Evolutionary conservation across 768 basidiomycete genomes (phyloP).

Genomic region (Tricholoma terreum): DNA sequence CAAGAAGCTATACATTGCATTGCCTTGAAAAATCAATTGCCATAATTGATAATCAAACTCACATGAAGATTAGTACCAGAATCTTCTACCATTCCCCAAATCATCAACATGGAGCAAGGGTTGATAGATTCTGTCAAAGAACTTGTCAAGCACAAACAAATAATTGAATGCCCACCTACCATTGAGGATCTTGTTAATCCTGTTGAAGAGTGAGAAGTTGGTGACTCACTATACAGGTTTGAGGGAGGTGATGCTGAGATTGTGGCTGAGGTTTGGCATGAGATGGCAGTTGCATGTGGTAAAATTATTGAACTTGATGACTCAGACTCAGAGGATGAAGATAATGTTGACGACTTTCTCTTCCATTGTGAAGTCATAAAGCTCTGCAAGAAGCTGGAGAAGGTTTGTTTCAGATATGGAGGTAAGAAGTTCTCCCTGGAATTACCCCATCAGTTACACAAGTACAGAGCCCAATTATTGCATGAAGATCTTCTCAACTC

Average conservation of each 20-base stretch:
- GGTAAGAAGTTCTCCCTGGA: no score
- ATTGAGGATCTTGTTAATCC: not conserved
- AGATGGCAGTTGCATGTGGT: no score
- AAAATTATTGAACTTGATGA: not conserved
- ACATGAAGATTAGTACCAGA: not conserved
- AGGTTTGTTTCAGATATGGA: no score
- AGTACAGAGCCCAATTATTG: no score
- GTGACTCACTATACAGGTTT: no score
- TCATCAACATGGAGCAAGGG: slow-evolving; percentile 3
- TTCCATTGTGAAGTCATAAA: slow-evolving; percentile 1
- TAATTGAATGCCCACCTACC: slow-evolving; percentile 8
- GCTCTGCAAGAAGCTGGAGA: slow-evolving; percentile 7
- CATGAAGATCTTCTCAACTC: no score
- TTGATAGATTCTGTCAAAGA: slow-evolving; percentile 10
- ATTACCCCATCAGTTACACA: no score
- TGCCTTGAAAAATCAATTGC: not conserved
- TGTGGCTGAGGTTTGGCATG: no score
- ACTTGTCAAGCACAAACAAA: slow-evolving; percentile 10
- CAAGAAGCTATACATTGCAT: no score
- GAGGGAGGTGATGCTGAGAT: no score
- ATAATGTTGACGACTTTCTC: not conserved
- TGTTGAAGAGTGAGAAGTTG: slow-evolving; percentile 14
- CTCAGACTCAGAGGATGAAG: not conserved
- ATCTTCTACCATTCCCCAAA: not conserved
- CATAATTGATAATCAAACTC: not conserved